Conservation (phyloP, 345 rosid species). For the Anastatica hierochuntica region DNA sequence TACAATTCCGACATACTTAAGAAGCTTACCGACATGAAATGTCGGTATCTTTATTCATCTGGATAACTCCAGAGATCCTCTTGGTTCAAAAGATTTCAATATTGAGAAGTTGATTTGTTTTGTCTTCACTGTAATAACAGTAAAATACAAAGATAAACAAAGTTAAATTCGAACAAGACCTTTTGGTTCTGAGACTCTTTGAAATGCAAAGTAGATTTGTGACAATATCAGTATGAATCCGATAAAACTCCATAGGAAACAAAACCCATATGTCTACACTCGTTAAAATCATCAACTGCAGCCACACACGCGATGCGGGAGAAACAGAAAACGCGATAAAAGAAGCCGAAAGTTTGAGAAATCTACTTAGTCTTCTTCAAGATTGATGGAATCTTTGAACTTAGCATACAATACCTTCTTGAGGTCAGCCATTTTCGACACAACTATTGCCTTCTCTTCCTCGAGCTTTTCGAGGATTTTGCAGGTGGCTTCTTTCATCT, state of each 20-base stretch:
- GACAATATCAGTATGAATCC: not conserved
- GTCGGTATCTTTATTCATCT: constrained; percentile 11
- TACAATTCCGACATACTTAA: not conserved
- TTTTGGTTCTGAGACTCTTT: not conserved
- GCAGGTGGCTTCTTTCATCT: constrained; percentile 55
- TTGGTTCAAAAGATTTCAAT: constrained; percentile 12
- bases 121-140: no score
- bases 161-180: not conserved
- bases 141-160: no score
- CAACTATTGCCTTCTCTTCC: constrained; percentile 57
- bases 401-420: constrained; percentile 86
- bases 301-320: no score
- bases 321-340: no score
- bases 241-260: no score
- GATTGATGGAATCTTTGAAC: constrained; percentile 83
- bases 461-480: constrained; percentile 59
- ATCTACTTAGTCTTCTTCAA: constrained; percentile 87
- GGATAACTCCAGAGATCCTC: not conserved
- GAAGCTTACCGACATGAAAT: constrained; percentile 8
- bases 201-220: not conserved
- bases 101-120: no score
- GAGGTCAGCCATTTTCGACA: constrained; percentile 61
- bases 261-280: not conserved
- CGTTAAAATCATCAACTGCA: no score
- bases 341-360: no score